Evolutionary conservation across 2,329 filamentous ascomycete genomes (phyloP).

Genomic region (Talaromyces funiculosus): DNA sequence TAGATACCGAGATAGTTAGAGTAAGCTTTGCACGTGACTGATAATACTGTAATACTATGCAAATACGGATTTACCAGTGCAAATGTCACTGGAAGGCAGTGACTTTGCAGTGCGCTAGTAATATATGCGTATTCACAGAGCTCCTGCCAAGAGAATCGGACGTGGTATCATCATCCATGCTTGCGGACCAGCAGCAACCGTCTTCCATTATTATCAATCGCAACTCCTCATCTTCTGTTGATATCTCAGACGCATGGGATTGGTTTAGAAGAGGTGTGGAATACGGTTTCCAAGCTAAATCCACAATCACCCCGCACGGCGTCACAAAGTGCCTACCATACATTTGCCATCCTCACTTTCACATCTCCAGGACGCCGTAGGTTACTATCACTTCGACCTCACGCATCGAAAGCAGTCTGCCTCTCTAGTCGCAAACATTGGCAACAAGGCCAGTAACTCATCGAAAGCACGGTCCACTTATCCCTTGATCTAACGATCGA

Average conservation of each 20-base stretch:
- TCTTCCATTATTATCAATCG: neutral
- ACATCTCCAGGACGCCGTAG: neutral
- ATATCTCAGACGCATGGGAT: neutral
- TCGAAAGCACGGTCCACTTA: neutral
- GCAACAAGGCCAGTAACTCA: neutral
- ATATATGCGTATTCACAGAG: neutral
- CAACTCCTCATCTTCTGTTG: neutral
- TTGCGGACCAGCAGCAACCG: neutral
- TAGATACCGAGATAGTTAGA: neutral
- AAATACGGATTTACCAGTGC: neutral
- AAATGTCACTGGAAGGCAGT: too few relatives aligned
- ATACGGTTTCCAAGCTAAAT: neutral
- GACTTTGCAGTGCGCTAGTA: neutral
- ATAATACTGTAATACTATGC: neutral
- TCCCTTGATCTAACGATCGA: neutral
- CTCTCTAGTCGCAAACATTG: neutral
- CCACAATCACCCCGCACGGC: neutral
- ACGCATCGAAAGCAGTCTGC: neutral
- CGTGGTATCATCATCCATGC: conserved; percentile 1
- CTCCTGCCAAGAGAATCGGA: neutral
- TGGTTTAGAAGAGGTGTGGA: neutral
- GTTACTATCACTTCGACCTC: neutral
- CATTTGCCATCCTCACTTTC: neutral
- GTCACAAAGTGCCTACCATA: neutral
- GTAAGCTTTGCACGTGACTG: neutral